Base-by-base conservation (phyloP, 1,139 yeast species). In the Zygosaccharomyces sapae region DNA sequence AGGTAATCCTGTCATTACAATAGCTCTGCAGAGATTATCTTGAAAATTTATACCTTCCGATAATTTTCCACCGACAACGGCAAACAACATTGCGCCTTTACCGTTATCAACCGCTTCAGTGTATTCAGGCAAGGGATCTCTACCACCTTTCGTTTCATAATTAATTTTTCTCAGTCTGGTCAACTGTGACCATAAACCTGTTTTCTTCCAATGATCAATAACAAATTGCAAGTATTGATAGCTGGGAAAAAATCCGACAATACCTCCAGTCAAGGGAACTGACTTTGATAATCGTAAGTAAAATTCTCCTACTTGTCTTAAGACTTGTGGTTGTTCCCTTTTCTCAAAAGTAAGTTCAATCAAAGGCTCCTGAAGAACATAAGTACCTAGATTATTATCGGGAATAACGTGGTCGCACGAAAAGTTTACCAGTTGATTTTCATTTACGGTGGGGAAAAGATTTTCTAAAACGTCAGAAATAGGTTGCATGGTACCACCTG, bases 401-500 rank as follows among this genome's bases (percentile, higher is more conserved):
- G 97, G 95, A 9, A 90, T 85, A 5, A 90, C 79, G 68, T 90
- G 98, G 34, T 87, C 88, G 70, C 96, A 90, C 3, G 82, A 74
- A 59, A 87, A 86, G 29, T 70, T 73, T 20, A 72, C 70, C 6
- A 87, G 73, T 42, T 74, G 59, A 0, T 62, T 50, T 0, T 70
- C 55, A 2, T 74, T 58, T 5, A 83, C 50, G 41, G 77, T 75
- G 0, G 96, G 96, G 45, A 89, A 80, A 34, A 90, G 68, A 52
- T 76, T 78, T 25, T 79, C 73, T 7, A 75, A 67, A 59, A 83
- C 86, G 55, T 90, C 97, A 12, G 73, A 65, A 49, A 83, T 73
- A 0, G 98, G 98, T 61, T 88, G 95, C 97, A 90, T 89, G 0
- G 98, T 90, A 12, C 98, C 98, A 33, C 98, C 98, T 8, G 96